phyloP scores from a whole-genome alignment of 768 basidiomycete genomes.

The Candolleomyces aberdarensis region DNA sequence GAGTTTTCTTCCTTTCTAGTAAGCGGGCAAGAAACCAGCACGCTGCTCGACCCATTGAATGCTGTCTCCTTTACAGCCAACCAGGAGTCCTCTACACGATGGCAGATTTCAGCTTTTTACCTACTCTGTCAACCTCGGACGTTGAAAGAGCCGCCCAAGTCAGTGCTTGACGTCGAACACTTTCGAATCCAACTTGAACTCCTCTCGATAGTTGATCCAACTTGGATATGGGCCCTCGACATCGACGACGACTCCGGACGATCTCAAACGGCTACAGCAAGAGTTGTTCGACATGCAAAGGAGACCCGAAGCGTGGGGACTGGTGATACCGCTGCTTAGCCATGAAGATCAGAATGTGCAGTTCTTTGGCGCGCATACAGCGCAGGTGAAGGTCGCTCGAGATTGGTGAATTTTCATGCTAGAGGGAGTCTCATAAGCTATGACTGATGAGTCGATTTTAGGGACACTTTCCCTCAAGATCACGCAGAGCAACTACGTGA shows the following conservation, averaged over 20 bases:
- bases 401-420: conserved; percentile 64
- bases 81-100: not conserved
- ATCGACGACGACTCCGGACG: conserved; percentile 47
- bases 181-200: conserved; percentile 3
- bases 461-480: conserved; percentile 73
- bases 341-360: conserved; percentile 79
- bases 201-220: conserved; percentile 54
- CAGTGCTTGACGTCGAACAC: conserved; percentile 3
- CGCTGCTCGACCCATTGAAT: too few relatives aligned
- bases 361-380: conserved; percentile 93
- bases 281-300: conserved; percentile 78
- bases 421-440: not conserved
- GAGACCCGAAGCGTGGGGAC: conserved; percentile 76
- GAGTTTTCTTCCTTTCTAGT: too few relatives aligned
- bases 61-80: too few relatives aligned
- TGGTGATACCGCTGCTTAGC: conserved; percentile 73
- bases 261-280: conserved; percentile 61
- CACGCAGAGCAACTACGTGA: conserved; percentile 58
- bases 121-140: conserved; percentile 12
- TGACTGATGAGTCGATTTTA: conserved; percentile 23
- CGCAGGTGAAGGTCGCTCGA: conserved; percentile 89
- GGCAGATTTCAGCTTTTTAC: conserved; percentile 12
- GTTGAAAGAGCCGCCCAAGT: conserved; percentile 14
- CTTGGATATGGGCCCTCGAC: conserved; percentile 59
- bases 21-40: too few relatives aligned